These are phyloP conservation scores for Suzukiozyma palmioleophila DNA, from an alignment of 1,139 yeast species.

Conservation along the genomic window DNA sequence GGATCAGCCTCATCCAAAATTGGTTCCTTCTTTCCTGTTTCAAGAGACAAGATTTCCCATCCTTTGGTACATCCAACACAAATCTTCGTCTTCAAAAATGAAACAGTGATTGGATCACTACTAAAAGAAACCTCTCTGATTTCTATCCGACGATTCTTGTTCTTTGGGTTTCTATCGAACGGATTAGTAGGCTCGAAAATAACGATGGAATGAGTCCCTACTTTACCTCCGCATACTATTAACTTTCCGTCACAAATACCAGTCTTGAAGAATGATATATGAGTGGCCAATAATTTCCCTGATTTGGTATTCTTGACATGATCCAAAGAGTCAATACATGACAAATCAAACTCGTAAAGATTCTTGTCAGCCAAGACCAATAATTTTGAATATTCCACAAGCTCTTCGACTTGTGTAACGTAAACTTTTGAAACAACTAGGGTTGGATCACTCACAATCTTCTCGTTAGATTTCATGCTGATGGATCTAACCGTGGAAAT, in stretches of 20 bases:
- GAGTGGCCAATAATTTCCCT: conserved; percentile 76
- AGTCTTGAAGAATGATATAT: conserved; percentile 83
- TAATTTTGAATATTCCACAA: conserved; percentile 86
- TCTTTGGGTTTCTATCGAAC: conserved; percentile 52
- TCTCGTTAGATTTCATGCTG: conserved; percentile 40
- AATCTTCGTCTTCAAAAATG: conserved; percentile 80
- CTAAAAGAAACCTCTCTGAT: conserved; percentile 75
- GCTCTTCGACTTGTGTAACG: conserved; percentile 84
- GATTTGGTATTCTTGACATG: conserved; percentile 66
- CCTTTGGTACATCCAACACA: conserved; percentile 97
- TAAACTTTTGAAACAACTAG: conserved; percentile 71
- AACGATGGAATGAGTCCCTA: conserved; percentile 71
- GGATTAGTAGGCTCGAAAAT: conserved; percentile 76
- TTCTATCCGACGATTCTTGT: conserved; percentile 64
- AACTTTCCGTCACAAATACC: conserved; percentile 90
- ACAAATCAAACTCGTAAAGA: conserved; percentile 75
- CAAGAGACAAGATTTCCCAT: conserved; percentile 86
- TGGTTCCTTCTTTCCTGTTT: conserved; percentile 69
- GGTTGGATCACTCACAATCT: conserved; percentile 67
- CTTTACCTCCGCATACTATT: conserved; percentile 84
- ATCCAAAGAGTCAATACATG: conserved; percentile 64
- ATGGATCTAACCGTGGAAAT: conserved; percentile 58
- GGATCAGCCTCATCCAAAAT: conserved; percentile 95
- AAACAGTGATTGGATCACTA: conserved; percentile 87
- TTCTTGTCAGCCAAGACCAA: conserved; percentile 80